Percentiles rank a stretch among this genome's conserved stretches.
These are phyloP conservation scores for Ogataea pini DNA, from an alignment of 805 yeast species.

Conservation along the genomic window DNA sequence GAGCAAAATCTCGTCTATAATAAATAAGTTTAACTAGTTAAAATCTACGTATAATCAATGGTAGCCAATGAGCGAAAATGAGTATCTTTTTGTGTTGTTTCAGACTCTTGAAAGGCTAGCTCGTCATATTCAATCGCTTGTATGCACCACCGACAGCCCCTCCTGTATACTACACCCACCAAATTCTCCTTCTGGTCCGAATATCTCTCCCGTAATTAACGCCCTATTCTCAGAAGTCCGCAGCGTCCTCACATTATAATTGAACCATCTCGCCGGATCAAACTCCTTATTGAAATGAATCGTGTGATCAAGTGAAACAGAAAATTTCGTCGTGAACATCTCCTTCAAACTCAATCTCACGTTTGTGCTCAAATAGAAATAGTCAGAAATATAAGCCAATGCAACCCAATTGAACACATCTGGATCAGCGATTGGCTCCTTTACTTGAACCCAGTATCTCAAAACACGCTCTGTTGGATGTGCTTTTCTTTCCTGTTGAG, in stretches of 20 bases:
- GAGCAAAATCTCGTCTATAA: no score
- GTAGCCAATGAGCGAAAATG: no score
- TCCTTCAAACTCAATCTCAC: conserved; percentile 52
- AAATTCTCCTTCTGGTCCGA: conserved; percentile 46
- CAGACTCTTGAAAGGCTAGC: no score
- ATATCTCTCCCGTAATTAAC: conserved; percentile 60
- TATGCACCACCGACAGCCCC: conserved; percentile 46
- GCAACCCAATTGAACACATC: conserved; percentile 53
- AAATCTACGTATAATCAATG: no score
- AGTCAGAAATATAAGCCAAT: conserved; percentile 59
- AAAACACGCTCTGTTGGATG: conserved; percentile 29
- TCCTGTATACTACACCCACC: conserved; percentile 68
- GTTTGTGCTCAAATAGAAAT: conserved; percentile 51
- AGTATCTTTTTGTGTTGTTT: no score
- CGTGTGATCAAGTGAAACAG: conserved; percentile 66
- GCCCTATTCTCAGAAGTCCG: conserved; percentile 55
- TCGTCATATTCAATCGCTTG: neutral
- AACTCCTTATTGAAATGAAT: conserved; percentile 63
- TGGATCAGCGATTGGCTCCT: conserved; percentile 26
- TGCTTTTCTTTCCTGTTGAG: conserved; percentile 19
- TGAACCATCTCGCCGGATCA: conserved; percentile 46
- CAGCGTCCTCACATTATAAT: conserved; percentile 48
- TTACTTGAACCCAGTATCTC: conserved; percentile 36
- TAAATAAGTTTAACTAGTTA: no score
- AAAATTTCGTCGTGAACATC: conserved; percentile 47